Evolutionary conservation across 495 filamentous ascomycete genomes (phyloP), one percentile per base, ranked within the genome.

Genomic region (Daldinia caldariorum): DNA sequence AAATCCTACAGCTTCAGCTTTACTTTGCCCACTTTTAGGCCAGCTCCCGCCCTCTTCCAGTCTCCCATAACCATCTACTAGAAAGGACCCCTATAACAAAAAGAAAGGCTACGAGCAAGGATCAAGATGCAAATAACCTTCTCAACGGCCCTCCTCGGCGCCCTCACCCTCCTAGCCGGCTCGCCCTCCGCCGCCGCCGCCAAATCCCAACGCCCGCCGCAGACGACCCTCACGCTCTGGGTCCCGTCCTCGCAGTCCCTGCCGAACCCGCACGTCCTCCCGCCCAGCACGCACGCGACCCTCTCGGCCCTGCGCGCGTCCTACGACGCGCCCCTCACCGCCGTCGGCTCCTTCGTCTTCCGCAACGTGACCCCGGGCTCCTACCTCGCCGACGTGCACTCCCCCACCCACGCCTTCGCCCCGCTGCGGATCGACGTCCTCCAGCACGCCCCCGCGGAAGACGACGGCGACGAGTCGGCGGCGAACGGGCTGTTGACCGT

Each of bases 321-420:
- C 3, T 47, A 85, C 66, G 77, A 79, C 22, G 89, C 91, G 0
- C 88, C 89, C 0, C 77, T 97, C 7, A 86, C 88, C 18, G 80
- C 84, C 57, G 75, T 84, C 62, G 90, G 90, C 63, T 87, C 85
- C 20, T 92, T 98, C 75, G 79, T 84, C 61, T 97, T 97, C 81
- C 81, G 75, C 35, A 89, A 93, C 73, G 79, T 93, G 35, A 80
- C 79, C 4, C 59, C 82, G 5, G 91, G 89, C 1, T 90, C 87
- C 41, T 99, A 97, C 75, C 84, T 97, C 3, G 86, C 92, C 18
- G 91, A 94, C 71, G 83, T 97, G n/a, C 83, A 90, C 76, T 89
- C 88, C 71, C 75, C 82, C 2, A 92, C 91, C 39, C 88, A 89
- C 75, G 84, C 85, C 54, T 97, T 97, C 72, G 84, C 86, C 66